Percentiles rank a stretch among this genome's conserved stretches.
Evolutionary conservation across 2,329 filamentous ascomycete species (phyloP).

Genomic region (Helotiales sp.): DNA sequence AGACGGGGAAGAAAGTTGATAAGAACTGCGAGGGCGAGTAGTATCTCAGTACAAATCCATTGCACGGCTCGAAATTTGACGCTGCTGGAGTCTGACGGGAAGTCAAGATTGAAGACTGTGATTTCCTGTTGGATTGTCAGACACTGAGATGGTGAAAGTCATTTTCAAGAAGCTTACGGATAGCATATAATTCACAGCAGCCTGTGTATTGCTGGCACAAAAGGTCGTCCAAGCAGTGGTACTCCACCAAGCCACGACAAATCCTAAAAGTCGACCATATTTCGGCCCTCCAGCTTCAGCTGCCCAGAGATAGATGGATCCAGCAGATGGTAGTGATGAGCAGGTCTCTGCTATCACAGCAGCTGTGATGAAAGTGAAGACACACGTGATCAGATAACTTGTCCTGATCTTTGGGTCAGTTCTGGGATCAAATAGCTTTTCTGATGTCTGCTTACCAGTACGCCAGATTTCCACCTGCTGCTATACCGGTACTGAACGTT

Average conservation of each 20-base stretch:
- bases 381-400: conserved; percentile 58
- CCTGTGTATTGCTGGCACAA: conserved; percentile 54
- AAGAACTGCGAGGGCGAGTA: conserved; percentile 50
- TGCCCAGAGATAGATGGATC: conserved; percentile 49
- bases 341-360: conserved; percentile 61
- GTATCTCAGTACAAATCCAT: conserved; percentile 56
- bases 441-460: conserved; percentile 48
- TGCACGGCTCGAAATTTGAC: conserved; percentile 61
- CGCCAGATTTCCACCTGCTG: conserved; percentile 58
- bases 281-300: conserved; percentile 44
- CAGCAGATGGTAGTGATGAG: conserved; percentile 40
- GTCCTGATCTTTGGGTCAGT: conserved; percentile 43
- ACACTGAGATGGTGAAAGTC: too few species aligned
- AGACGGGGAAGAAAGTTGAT: conserved; percentile 52
- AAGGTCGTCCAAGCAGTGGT: conserved; percentile 63
- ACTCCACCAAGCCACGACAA: conserved; percentile 63
- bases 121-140: conserved; percentile 45
- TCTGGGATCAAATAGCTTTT: not conserved
- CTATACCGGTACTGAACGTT: conserved; percentile 62
- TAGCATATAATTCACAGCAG: conserved; percentile 53
- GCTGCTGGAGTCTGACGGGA: conserved; percentile 50
- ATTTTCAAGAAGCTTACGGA: too few species aligned
- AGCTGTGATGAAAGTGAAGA: conserved; percentile 62
- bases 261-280: conserved; percentile 38
- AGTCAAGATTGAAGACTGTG: conserved; percentile 55